Base-by-base conservation (phyloP, 495 filamentous ascomycete genomes). In the Podospora bellae-mahoneyi region DNA sequence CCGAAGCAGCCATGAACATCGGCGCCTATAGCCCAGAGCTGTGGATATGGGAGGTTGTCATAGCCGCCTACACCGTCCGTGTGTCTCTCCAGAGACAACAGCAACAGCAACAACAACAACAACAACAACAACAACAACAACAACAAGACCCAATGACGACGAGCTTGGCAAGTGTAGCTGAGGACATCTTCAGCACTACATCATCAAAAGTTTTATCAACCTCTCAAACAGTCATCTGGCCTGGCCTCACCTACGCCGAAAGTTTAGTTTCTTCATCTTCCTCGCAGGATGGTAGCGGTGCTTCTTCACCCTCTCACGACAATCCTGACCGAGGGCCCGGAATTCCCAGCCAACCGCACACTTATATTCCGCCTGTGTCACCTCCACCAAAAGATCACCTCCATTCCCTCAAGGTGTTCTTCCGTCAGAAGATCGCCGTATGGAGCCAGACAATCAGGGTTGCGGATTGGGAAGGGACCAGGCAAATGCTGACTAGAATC, bases 11-110 rank as follows among this genome's bases (percentile, higher is more conserved):
- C 16, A 73, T 75, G 71, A 64, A 65, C 6, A 30, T 64, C 30
- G 73, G 73, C 28, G 56, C 65, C 10, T 71, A 73, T 15, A 73
- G 67, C 64, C 56, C 58, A 18, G 73, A 75, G 54, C 19, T 71
- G 23, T 75, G 70, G 70, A 10, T 72, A 6, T 74, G 72, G 72
- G 68, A 66, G 55, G 55, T 58, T 4, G 23, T 58, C n/a, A 19
- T 58, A 4, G 55, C 9, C 55, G 55, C 55, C 18, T 58, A 58
- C 23, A n/a, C 23, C 9, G 18, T 48, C 15, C 5, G 13, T 10
- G 7, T 48, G 6, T 48, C 39, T 13, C 39, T 48, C 15, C 5
- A 16, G 5, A 16, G 9, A 6, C 39, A 48, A 13, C 39, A 13
- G 2, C 23, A 23, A 23, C 23, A 23, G 0, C 23, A 16, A 48